These are phyloP conservation scores for Tricholoma saponaceum DNA, from an alignment of 768 basidiomycete genomes.

Conservation along the genomic window DNA sequence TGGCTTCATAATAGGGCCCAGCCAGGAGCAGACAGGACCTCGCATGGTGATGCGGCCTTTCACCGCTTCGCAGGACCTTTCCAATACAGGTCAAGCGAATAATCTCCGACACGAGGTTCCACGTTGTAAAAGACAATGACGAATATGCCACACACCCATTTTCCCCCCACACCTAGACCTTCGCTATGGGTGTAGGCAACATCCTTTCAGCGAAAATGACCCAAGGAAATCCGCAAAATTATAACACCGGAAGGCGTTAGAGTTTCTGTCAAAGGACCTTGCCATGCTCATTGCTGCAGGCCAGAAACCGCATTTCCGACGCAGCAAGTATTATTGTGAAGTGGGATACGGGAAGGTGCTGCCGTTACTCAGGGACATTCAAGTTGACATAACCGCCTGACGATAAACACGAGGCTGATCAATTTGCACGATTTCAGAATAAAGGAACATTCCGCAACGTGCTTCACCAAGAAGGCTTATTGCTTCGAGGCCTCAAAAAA, in stretches of 20 bases:
- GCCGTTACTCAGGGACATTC: neutral
- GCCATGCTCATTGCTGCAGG: neutral
- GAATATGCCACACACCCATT: neutral
- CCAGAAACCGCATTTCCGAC: neutral
- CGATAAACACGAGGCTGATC: conserved; percentile 10
- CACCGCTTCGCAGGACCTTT: conserved; percentile 1
- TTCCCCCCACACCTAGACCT: neutral
- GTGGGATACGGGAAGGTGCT: neutral
- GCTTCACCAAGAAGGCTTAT: neutral
- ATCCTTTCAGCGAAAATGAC: neutral
- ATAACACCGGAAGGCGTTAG: neutral
- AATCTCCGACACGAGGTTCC: neutral
- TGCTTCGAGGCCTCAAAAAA: neutral
- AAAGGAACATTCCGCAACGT: neutral
- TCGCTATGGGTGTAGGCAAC: neutral
- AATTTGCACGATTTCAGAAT: neutral
- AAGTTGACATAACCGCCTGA: conserved; percentile 1
- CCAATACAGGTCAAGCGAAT: neutral
- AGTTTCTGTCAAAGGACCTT: conserved; percentile 2
- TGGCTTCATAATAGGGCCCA: neutral
- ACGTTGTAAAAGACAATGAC: conserved; percentile 1
- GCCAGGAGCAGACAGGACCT: conserved; percentile 4
- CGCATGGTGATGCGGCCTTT: conserved; percentile 12
- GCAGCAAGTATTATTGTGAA: neutral
- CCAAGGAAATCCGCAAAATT: neutral